Conservation (phyloP, 169 alveolate genomes). For the Eimeria sp. region DNA sequence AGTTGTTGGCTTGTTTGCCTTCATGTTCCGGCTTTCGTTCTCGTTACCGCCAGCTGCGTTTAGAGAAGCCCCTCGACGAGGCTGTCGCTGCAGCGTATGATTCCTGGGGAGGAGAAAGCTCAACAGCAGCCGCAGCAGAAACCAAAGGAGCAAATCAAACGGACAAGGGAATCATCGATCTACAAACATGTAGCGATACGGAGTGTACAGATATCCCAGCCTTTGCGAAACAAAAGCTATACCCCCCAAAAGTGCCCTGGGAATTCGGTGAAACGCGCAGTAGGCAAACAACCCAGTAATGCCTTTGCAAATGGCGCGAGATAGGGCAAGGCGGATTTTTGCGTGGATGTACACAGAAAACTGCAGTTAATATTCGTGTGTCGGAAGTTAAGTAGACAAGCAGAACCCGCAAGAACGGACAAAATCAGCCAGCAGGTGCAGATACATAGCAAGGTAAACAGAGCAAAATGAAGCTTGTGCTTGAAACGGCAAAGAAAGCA, state of each 20-base stretch:
- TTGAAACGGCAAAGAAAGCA: neutral
- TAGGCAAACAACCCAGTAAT: neutral
- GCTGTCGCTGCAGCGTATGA: neutral
- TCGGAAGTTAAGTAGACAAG: neutral
- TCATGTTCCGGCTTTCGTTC: slow-evolving; percentile 15
- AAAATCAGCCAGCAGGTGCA: neutral
- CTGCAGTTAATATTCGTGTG: neutral
- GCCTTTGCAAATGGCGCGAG: neutral
- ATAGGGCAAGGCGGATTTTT: neutral
- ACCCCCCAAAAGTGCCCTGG: neutral
- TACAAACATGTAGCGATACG: neutral
- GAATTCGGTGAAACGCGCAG: too few species aligned
- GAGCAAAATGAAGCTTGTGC: neutral
- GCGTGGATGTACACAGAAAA: neutral
- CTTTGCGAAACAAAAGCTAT: neutral
- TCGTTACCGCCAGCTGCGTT: neutral
- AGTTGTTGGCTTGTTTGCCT: slow-evolving; percentile 24
- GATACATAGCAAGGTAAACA: neutral
- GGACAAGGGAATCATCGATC: neutral
- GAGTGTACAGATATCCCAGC: neutral
- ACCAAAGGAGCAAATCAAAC: neutral
- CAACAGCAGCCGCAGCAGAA: neutral
- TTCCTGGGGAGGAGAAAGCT: neutral
- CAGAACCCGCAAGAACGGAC: neutral
- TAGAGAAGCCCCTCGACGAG: neutral